Evolutionary conservation across 768 basidiomycete species (phyloP), one percentile per base, ranked within the genome.

Genomic region (Xerocomus spinulosus): DNA sequence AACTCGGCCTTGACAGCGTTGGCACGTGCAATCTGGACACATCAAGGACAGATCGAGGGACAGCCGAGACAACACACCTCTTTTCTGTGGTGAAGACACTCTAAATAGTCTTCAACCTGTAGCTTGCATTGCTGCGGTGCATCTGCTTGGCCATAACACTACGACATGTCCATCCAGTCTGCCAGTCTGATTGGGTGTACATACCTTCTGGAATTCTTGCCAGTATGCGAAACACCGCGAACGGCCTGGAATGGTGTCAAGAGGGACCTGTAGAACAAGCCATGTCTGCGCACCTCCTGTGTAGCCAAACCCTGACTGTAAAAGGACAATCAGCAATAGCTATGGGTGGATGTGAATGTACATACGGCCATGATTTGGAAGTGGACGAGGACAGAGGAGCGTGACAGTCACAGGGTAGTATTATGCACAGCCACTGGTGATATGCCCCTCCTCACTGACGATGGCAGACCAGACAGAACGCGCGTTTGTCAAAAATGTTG

Each of bases 191-290:
- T 10, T n/a, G 21, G 2, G 3, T 17, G 15, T 4, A 38, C 49
- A 45, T 45, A 85, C 87, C 62, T 83, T 86, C 56, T 82, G 76
- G 70, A 90, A 87, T 67, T 93, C 89, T 61, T 93, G 92, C 92
- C 92, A 95, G 71, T 85, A 90, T 12, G 81, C 75, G 68, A 93
- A 93, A 70, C 93, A 96, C 60, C 89, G 79, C 52, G 88, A 81
- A 54, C 81, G 82, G 57, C 90, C 91, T 92, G 52, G 36, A 29
- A 41, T 36, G 24, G 23, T 49, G 50, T 53, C 35, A 53, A 32
- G 44, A 29, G 10, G 24, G n/a, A n/a, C 25, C 24, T 25, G 38
- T 21, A 2, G 2, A 17, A 18, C 9, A 4, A 15, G 15, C 18
- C n/a, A 13, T 39, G 40, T 3, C 20, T n/a, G 61, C 73, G 42